These are phyloP conservation scores for Aspergillus kassunensis DNA, from an alignment of 495 filamentous ascomycete genomes.

Conservation along the genomic window DNA sequence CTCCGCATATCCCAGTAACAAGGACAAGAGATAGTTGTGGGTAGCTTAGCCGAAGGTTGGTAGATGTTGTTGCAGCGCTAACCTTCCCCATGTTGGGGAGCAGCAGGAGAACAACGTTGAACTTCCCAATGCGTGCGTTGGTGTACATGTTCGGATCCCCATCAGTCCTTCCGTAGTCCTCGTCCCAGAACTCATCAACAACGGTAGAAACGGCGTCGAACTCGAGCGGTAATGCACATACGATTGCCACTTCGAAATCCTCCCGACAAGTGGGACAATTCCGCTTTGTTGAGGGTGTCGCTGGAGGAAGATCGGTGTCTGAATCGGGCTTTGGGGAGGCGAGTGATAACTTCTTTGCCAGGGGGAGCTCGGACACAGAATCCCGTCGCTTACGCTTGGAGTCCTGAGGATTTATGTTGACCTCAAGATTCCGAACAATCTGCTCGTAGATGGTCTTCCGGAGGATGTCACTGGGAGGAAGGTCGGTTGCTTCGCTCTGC, in stretches of 20 bases:
- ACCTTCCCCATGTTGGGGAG: constrained; percentile 26
- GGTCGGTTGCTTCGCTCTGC: background rate
- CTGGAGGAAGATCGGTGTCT: background rate
- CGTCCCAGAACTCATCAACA: constrained; percentile 22
- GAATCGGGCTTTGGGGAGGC: background rate
- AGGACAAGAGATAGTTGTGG: constrained; percentile 12
- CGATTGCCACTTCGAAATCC: constrained; percentile 31
- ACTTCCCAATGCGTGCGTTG: constrained; percentile 17
- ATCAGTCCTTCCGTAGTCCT: constrained; percentile 18
- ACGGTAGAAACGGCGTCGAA: constrained; percentile 23
- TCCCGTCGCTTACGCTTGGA: constrained; percentile 2
- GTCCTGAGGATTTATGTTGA: background rate
- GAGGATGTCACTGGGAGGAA: background rate
- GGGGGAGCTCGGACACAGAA: background rate
- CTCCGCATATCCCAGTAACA: constrained; percentile 26
- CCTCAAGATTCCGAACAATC: background rate
- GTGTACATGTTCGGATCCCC: constrained; percentile 23
- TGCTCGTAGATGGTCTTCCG: background rate
- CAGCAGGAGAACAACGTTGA: constrained; percentile 27
- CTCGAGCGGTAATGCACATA: constrained; percentile 33
- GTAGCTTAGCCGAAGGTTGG: constrained; percentile 26
- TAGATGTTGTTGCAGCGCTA: constrained; percentile 21
- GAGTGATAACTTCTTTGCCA: background rate
- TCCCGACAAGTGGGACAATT: background rate
- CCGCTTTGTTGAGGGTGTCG: too few relatives aligned